Conservation (phyloP, 179 eudicot species). For the Silene coronaria region DNA sequence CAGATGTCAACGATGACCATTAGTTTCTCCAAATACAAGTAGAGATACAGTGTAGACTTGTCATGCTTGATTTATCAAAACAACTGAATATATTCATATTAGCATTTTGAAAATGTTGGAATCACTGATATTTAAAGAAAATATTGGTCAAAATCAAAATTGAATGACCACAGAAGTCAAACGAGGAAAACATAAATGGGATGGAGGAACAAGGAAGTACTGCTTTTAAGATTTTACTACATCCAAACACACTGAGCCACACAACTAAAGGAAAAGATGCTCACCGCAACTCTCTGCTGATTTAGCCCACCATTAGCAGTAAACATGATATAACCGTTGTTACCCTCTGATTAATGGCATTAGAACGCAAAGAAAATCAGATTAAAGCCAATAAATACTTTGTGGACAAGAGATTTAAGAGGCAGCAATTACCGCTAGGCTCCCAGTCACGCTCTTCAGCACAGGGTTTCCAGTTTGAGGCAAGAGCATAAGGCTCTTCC, state of each 20-base stretch:
- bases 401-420: not conserved
- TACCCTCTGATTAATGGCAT: slow-evolving; percentile 56
- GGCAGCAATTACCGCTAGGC: slow-evolving; percentile 54
- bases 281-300: slow-evolving; percentile 99
- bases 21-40: not conserved
- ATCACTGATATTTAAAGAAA: not conserved
- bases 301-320: slow-evolving; percentile 98
- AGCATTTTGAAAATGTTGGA: not conserved
- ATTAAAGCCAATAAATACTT: not conserved
- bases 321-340: slow-evolving; percentile 75
- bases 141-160: not conserved
- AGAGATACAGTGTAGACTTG: not conserved
- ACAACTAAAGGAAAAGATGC: slow-evolving; percentile 16
- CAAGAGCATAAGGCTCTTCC: slow-evolving; percentile 73
- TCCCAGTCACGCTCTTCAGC: slow-evolving; percentile 74
- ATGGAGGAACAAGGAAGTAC: not conserved
- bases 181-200: not conserved
- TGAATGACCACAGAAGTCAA: not conserved
- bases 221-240: not conserved
- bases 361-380: slow-evolving; percentile 12
- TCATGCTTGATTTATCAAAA: not conserved
- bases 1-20: not conserved
- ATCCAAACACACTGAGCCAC: not conserved
- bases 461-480: slow-evolving; percentile 92
- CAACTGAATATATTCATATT: not conserved